Evolutionary conservation across 1,284 basidiomycete genomes (phyloP).

Genomic region (Cutaneotrichosporon cavernicola): DNA sequence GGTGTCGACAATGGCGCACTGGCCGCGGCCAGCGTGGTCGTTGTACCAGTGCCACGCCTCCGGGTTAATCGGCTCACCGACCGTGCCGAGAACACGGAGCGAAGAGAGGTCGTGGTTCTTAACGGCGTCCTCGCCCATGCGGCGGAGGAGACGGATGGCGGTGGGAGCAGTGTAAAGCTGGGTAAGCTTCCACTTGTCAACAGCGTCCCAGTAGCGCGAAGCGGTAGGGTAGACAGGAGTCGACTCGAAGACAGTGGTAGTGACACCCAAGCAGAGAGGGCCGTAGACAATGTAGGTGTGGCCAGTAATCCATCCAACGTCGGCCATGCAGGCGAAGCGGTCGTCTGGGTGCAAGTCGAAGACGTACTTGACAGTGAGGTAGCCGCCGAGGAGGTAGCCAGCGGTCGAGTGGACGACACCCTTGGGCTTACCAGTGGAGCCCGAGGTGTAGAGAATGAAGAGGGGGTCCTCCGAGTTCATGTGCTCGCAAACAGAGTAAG

Average conservation of each 20-base stretch:
- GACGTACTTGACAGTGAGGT: conserved; percentile 90
- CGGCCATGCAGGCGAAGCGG: conserved; percentile 96
- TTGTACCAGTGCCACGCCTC: conserved; percentile 98
- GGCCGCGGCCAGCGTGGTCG: conserved; percentile 80
- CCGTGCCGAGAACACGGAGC: conserved; percentile 83
- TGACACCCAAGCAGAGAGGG: conserved; percentile 79
- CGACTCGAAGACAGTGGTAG: conserved; percentile 92
- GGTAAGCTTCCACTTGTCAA: conserved; percentile 88
- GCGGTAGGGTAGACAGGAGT: conserved; percentile 96
- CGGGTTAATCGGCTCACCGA: conserved; percentile 98
- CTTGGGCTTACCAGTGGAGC: conserved; percentile 59
- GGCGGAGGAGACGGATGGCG: conserved; percentile 80
- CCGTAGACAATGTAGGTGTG: conserved; percentile 98
- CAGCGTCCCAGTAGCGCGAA: conserved; percentile 94
- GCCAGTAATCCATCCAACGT: conserved; percentile 98
- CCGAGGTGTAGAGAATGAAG: conserved; percentile 67
- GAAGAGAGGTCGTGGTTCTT: conserved; percentile 78
- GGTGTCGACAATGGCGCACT: conserved; percentile 95
- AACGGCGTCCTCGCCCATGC: conserved; percentile 84
- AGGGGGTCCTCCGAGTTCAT: conserved; percentile 91
- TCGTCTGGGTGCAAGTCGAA: conserved; percentile 94
- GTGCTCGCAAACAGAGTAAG: conserved; percentile 82
- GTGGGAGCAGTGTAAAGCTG: conserved; percentile 94
- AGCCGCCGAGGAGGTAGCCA: conserved; percentile 66
- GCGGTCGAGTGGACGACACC: conserved; percentile 50